Conservation (phyloP, 441 rosid genomes). For the Jatropha multifida region DNA sequence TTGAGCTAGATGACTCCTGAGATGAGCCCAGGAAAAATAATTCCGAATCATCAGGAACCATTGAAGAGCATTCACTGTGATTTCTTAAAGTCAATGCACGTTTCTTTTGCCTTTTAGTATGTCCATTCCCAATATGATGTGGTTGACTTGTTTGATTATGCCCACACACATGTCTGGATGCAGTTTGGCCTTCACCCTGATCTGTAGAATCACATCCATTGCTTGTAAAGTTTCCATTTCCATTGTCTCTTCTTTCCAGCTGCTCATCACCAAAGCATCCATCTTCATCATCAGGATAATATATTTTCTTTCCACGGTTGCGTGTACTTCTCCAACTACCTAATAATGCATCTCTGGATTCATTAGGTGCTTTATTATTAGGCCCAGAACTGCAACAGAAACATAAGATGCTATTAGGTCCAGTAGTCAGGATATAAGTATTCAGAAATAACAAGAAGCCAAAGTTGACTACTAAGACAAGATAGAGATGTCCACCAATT, state of each 20-base stretch:
- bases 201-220: constrained; percentile 17
- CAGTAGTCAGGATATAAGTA: constrained; percentile 2
- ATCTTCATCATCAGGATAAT: constrained; percentile 28
- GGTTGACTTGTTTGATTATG: constrained; percentile 23
- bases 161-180: constrained; percentile 30
- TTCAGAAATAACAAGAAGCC: constrained; percentile 18
- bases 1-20: constrained; percentile 52
- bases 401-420: constrained; percentile 8
- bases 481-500: not conserved
- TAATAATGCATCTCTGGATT: constrained; percentile 28
- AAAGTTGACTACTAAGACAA: constrained; percentile 3
- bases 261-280: constrained; percentile 28
- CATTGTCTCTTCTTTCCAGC: constrained; percentile 28
- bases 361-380: constrained; percentile 23
- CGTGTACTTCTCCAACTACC: constrained; percentile 66
- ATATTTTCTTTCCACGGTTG: constrained; percentile 28
- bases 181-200: constrained; percentile 20
- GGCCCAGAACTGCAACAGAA: constrained; percentile 34
- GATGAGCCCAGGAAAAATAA: constrained; percentile 52
- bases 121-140: constrained; percentile 25
- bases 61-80: constrained; percentile 35
- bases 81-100: constrained; percentile 37
- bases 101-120: constrained; percentile 45
- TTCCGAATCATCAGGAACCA: constrained; percentile 43
- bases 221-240: constrained; percentile 27